Base-by-base conservation (phyloP, 169 alveolate genomes). In the Plasmodium gonderi region DNA sequence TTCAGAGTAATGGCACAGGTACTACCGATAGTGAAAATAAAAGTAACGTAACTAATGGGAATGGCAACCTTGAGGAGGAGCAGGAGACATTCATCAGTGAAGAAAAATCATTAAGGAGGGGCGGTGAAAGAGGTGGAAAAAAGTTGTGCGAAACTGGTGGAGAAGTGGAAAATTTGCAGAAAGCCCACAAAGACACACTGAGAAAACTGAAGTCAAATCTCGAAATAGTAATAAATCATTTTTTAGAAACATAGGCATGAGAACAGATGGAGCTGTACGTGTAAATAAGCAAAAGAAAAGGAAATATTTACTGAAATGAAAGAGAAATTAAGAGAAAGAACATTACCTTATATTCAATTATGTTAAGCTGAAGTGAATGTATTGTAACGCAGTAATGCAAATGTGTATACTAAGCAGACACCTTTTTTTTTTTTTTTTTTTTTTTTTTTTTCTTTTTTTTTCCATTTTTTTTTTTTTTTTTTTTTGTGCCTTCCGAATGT, bases 121-220 rank as follows among this genome's bases (percentile, higher is more conserved):
- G 26, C 17, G 72, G 3, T n/a, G 40, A n/a, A n/a, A n/a, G n/a
- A n/a, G n/a, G n/a, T n/a, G n/a, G n/a, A n/a, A n/a, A n/a, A n/a
- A n/a, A 60, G 36, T 60, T 60, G 20, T 12, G 72, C 72, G 38
- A 8, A 23, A 14, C 29, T 36, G 26, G 26, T 36, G 36, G 72
- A 36, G 36, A 60, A 23, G 36, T 60, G 31, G 26, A 60, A 60
- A 14, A 3, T 49, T n/a, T 49, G 65, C 65, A 49, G 65, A 49
- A 23, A 23, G 65, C 60, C 47, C 79, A 80, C 20, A 38, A 23
- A 3, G 91, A 80, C 29, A 8, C 91, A 17, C 47, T 68, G n/a
- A 47, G 80, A 54, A 82, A 82, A 60, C 51, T 68, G 60, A 82
- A 82, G 76, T 82, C 91, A 82, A 82, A 82, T 42, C 91, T 42